Base-by-base conservation (phyloP, 108 stramenopile species). In the Schizochytrium sp. region DNA sequence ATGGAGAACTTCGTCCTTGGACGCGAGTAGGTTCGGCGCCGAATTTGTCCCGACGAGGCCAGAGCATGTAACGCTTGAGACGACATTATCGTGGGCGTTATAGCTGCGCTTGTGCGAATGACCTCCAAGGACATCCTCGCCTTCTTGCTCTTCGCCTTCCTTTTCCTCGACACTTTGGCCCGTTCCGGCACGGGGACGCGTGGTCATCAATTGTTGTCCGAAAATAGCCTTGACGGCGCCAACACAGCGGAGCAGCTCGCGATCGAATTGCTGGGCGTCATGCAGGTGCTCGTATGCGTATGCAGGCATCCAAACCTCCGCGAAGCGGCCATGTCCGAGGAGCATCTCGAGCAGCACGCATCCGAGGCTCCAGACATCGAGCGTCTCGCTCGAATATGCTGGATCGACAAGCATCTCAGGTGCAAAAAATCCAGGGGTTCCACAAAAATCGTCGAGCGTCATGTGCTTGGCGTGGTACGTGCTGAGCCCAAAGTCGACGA, bases 401-500 rank as follows among this genome's bases (percentile, higher is more conserved):
- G 55, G 5, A 12, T 44, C 58, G 3, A 21, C 44, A 34, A 87
- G 25, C 23, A 90, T 87, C 41, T 90, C 90, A 0, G 90, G 90
- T 4, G 90, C 87, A 51, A 90, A 87, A 51, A 87, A 90, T 5
- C 87, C 90, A 43, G 90, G 90, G 21, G 90, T 90, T 3, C 90
- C 90, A 23, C 76, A 83, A 83, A 83, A 83, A 45, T 83, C 76
- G 45, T 83, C 76, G 43, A 83, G 28, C 6, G 45, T 83, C 76
- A 83, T 83, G 10, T 23, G 23, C 45, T 21, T 25, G 76, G 19
- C 14, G n/a, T 83, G 76, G 25, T 83, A 53, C n/a, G 76, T 83
- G 51, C 76, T 83, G n/a, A 90, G 59, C 29, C 90, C 90, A 58
- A 90, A 90, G 57, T 90, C 90, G 57, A 41, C 89, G 41, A 91